A percentile compares a stretch with the other conserved stretches of the same genome.
Conservation (phyloP, 2,329 filamentous ascomycete genomes). For the Proliferodiscus dingleyae region DNA sequence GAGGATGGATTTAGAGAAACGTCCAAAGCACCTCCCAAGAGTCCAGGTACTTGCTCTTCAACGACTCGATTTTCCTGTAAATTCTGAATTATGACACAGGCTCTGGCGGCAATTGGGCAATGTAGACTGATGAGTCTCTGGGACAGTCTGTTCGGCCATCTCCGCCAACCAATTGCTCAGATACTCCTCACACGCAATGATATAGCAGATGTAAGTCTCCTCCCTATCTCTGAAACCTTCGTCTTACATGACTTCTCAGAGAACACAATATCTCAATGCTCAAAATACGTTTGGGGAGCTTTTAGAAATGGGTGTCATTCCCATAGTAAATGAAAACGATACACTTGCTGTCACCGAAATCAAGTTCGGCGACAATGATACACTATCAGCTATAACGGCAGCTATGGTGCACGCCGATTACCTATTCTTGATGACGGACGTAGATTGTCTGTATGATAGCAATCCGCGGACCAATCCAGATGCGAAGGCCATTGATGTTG, state of each 20-base stretch:
- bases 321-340: slow-evolving; percentile 98
- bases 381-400: slow-evolving; percentile 89
- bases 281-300: slow-evolving; percentile 92
- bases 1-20: slow-evolving; percentile 80
- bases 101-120: slow-evolving; percentile 91
- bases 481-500: slow-evolving; percentile 84
- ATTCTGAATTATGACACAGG: slow-evolving; percentile 41
- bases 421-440: slow-evolving; percentile 97
- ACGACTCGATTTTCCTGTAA: no score
- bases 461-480: slow-evolving; percentile 84
- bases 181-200: slow-evolving; percentile 92
- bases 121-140: slow-evolving; percentile 92
- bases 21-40: slow-evolving; percentile 85
- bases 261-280: slow-evolving; percentile 91
- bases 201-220: slow-evolving; percentile 73
- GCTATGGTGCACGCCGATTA: slow-evolving; percentile 97
- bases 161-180: slow-evolving; percentile 88
- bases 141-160: slow-evolving; percentile 86
- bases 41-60: slow-evolving; percentile 59
- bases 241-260: slow-evolving; percentile 42
- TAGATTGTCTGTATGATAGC: slow-evolving; percentile 95
- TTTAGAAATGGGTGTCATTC: slow-evolving; percentile 90
- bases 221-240: background rate
- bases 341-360: slow-evolving; percentile 96
- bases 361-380: slow-evolving; percentile 99